Evolutionary conservation across 441 rosid species (phyloP).

Genomic region (Lepidium campestre): DNA sequence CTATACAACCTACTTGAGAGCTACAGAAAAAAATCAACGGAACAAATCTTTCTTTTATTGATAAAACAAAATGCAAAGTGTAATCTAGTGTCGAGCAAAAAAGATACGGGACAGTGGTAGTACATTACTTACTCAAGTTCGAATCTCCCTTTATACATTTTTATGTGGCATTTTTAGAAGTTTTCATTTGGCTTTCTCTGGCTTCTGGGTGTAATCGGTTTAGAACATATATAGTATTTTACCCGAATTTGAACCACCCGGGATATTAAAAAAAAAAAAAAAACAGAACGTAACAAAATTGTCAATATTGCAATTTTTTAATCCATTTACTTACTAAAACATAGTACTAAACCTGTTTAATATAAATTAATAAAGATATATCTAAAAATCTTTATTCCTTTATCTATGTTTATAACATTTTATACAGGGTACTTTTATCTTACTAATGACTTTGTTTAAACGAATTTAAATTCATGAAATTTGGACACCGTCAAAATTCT

Average conservation of each 20-base stretch:
- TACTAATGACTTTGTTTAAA: neutral
- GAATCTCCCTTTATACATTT: too few species aligned
- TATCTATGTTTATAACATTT: neutral
- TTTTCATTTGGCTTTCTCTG: too few species aligned
- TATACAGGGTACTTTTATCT: neutral
- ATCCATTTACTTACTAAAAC: neutral
- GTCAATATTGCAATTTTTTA: neutral
- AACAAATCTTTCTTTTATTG: neutral
- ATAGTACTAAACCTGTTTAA: neutral
- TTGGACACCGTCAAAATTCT: slow-evolving; percentile 11
- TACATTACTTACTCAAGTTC: too few species aligned
- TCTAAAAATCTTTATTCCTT: neutral
- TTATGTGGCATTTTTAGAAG: too few species aligned
- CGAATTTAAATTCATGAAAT: neutral
- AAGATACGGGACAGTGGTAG: too few species aligned
- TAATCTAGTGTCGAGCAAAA: too few species aligned
- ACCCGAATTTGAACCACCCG: too few species aligned
- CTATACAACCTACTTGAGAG: neutral
- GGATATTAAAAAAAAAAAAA: too few species aligned
- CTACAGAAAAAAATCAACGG: neutral
- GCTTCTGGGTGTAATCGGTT: too few species aligned
- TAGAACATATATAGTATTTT: too few species aligned
- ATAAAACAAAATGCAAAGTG: too few species aligned
- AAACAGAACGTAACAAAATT: too few species aligned
- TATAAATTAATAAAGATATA: neutral